Base-by-base conservation (phyloP, 345 rosid species). In the Geranium brycei region DNA sequence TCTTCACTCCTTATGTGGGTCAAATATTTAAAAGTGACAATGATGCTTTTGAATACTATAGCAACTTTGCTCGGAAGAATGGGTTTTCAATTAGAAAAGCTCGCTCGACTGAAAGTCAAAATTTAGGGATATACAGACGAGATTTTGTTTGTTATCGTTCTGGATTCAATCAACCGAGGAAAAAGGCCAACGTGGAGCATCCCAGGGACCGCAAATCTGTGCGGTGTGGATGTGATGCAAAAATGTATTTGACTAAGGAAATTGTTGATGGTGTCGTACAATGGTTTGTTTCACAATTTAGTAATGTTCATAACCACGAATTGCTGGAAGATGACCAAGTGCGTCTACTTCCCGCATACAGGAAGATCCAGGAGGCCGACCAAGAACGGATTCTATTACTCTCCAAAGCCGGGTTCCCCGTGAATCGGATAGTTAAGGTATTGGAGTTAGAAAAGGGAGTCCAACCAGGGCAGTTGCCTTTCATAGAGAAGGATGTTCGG, bases 141-240 rank as follows among this genome's bases (percentile, higher is more conserved):
- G 98, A 92, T 76, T 92, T 92, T 76, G 96, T 92, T 72, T 92
- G 98, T 65, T 85, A 89, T 62, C 89, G 98, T 19, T 89, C 98
- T 66, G 98, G 96, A 40, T 92, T 89, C 71, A 87, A 87, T 72
- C 96, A 87, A 64, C 93, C 96, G 1, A 73, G 98, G 38, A 92
- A 92, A 81, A 89, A 87, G 81, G 85, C 88, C 23, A 81, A 86
- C 31, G 98, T 86, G 13, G 95, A 86, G 76, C 98, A 87, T 69
- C 98, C 91, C 6, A 75, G 98, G n/a, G 98, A 89, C 57, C 83
- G 96, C 51, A 89, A 89, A 65, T 92, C 96, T 0, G 93, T 89
- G 57, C 80, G 98, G 12, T 89, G 96, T 62, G 98, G 98, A 58
- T 92, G 98, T 61, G 98, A 92, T 78, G 88, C 91, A 4, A 92